These are phyloP conservation scores for Tricholoma sp. DNA, from an alignment of 768 basidiomycete species.

Conservation along the genomic window DNA sequence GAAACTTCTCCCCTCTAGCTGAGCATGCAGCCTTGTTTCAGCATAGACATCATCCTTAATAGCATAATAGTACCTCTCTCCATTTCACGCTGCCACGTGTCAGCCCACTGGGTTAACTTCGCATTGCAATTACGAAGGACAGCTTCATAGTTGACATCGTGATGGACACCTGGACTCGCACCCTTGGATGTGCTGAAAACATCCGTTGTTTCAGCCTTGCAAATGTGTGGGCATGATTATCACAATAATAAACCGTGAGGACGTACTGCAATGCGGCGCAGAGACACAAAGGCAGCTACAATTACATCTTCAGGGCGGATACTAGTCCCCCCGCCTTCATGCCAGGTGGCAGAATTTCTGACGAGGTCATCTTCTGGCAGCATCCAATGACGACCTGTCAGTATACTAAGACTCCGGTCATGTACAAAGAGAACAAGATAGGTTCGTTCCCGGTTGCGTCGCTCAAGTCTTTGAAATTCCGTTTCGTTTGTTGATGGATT, in stretches of 20 bases:
- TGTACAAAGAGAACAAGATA: slow-evolving; percentile 85
- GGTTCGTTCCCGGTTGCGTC: slow-evolving; percentile 81
- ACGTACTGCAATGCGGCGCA: slow-evolving; percentile 77
- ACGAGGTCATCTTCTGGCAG: slow-evolving; percentile 81
- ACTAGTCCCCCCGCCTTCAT: slow-evolving; percentile 49
- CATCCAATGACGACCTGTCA: slow-evolving; percentile 87
- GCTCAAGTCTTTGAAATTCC: slow-evolving; percentile 62
- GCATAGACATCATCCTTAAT: not conserved
- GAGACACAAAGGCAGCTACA: slow-evolving; percentile 68
- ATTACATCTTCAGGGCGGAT: slow-evolving; percentile 78
- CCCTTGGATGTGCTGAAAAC: slow-evolving; percentile 54
- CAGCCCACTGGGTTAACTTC: slow-evolving; percentile 68
- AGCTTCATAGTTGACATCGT: slow-evolving; percentile 70
- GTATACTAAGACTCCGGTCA: slow-evolving; percentile 81
- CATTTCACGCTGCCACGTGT: slow-evolving; percentile 72
- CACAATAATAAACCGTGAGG: not conserved
- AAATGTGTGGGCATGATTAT: slow-evolving; percentile 3
- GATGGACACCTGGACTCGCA: slow-evolving; percentile 35
- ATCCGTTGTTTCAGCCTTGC: slow-evolving; percentile 75
- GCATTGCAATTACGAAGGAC: slow-evolving; percentile 68
- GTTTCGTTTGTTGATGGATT: slow-evolving; percentile 55
- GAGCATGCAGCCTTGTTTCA: slow-evolving; percentile 9
- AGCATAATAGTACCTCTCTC: slow-evolving; percentile 43
- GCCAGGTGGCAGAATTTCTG: slow-evolving; percentile 66
- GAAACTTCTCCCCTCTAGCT: slow-evolving; percentile 75